These are phyloP conservation scores for Medicago ruthenica DNA, from an alignment of 306 rosid genomes.

Conservation along the genomic window DNA sequence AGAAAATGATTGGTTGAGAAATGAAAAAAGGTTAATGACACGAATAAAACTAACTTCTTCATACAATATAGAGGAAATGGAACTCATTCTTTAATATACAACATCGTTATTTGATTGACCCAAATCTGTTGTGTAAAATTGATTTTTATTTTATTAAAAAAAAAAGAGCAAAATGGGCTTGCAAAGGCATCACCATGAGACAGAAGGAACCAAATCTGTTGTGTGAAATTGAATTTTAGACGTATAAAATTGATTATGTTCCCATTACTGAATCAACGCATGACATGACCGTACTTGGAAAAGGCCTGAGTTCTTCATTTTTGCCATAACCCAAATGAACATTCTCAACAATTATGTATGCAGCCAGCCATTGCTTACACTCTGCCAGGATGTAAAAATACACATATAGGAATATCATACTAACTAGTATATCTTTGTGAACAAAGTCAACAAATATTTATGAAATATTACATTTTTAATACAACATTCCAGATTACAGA, in stretches of 20 bases:
- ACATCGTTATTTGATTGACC: neutral
- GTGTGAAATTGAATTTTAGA: neutral
- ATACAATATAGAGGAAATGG: neutral
- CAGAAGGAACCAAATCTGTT: too few relatives aligned
- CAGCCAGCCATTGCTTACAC: neutral
- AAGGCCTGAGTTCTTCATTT: neutral
- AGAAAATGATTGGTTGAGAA: too few relatives aligned
- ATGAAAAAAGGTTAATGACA: too few relatives aligned
- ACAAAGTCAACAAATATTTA: constrained; percentile 32
- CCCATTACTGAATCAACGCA: neutral
- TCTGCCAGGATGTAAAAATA: neutral
- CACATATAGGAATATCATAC: constrained; percentile 1
- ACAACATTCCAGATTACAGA: constrained; percentile 29
- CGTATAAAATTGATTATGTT: neutral
- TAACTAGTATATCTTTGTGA: constrained; percentile 18
- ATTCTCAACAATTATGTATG: neutral
- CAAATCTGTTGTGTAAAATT: neutral
- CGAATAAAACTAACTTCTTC: neutral
- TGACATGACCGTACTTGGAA: too few relatives aligned
- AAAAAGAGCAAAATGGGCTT: too few relatives aligned
- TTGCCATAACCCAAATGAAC: neutral
- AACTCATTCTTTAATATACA: neutral
- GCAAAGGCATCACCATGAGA: too few relatives aligned
- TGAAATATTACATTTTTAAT: constrained; percentile 29
- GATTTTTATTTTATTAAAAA: too few relatives aligned